A percentile compares a stretch with the other conserved stretches of the same genome.
phyloP scores from a whole-genome alignment of 352 stramenopile species.

The Bremia lactucae region DNA sequence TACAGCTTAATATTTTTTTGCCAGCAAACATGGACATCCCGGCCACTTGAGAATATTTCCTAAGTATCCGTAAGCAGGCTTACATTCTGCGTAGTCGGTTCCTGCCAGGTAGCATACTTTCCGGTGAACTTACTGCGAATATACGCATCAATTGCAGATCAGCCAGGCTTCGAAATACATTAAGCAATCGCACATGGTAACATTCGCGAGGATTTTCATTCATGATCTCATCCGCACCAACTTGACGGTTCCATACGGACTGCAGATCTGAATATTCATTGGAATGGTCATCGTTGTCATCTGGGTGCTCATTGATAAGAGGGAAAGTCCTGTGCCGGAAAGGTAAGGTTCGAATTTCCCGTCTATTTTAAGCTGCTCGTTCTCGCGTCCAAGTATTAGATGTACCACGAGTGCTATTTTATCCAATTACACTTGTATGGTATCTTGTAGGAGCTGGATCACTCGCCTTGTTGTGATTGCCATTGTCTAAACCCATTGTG shows the following conservation, averaged over 20 bases:
- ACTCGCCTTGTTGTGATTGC: no score
- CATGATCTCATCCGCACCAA: conserved; percentile 1
- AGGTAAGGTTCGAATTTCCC: no score
- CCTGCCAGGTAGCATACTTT: conserved; percentile 3
- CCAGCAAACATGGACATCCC: not conserved
- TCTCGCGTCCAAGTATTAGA: no score
- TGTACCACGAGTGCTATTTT: no score
- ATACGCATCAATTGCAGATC: conserved; percentile 1
- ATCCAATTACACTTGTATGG: no score
- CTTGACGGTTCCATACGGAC: conserved; percentile 3
- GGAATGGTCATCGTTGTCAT: no score
- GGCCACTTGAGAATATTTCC: not conserved
- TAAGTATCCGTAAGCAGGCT: conserved; percentile 2
- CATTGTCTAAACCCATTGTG: no score
- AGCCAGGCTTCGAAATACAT: conserved; percentile 1
- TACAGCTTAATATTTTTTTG: not conserved
- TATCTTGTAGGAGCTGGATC: no score
- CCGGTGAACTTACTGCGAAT: not conserved
- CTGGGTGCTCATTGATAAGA: no score
- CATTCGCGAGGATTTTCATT: not conserved
- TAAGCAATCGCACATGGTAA: conserved; percentile 2
- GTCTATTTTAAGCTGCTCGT: no score
- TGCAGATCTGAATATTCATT: no score
- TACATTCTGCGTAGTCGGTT: not conserved
- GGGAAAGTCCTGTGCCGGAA: no score